These are phyloP conservation scores for Mortierella sp. DNA, from an alignment of 371 early-diverging fungal species.

Conservation along the genomic window DNA sequence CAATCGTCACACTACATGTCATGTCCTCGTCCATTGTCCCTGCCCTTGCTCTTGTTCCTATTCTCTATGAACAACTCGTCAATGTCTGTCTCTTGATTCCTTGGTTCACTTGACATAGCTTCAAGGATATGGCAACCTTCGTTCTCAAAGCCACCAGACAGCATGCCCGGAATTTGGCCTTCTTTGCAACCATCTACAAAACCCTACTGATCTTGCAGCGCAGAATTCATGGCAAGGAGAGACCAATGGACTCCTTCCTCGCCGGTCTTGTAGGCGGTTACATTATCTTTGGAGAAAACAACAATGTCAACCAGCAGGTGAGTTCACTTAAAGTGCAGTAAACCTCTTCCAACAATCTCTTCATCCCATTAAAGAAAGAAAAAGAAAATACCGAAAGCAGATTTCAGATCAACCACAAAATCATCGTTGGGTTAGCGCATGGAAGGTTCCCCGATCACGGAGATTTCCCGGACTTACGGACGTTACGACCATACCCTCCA, in stretches of 20 bases:
- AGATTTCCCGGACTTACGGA: too few species aligned
- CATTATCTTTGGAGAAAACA: slow-evolving; percentile 94
- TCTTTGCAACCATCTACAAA: slow-evolving; percentile 95
- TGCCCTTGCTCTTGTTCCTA: neutral
- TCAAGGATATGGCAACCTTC: slow-evolving; percentile 77
- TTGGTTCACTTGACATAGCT: slow-evolving; percentile 46
- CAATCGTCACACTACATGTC: slow-evolving; percentile 18
- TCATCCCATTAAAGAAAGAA: neutral
- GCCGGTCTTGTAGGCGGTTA: slow-evolving; percentile 97
- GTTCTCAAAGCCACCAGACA: slow-evolving; percentile 92
- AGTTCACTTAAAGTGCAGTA: neutral
- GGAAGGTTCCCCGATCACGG: too few species aligned
- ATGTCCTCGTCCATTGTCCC: too few species aligned
- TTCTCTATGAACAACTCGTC: neutral
- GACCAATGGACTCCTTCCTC: slow-evolving; percentile 84
- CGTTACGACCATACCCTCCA: too few species aligned
- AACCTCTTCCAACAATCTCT: neutral
- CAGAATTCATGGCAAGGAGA: slow-evolving; percentile 80
- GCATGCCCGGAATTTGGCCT: slow-evolving; percentile 91
- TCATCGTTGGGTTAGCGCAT: too few species aligned
- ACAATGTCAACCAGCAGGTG: slow-evolving; percentile 95
- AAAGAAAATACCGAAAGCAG: neutral
- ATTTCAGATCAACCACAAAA: neutral
- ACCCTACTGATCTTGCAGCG: slow-evolving; percentile 83
- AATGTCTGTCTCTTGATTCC: neutral